These are phyloP conservation scores for Pneumocystis wakefieldiae DNA, from an alignment of 1,139 yeast genomes.

Conservation along the genomic window DNA sequence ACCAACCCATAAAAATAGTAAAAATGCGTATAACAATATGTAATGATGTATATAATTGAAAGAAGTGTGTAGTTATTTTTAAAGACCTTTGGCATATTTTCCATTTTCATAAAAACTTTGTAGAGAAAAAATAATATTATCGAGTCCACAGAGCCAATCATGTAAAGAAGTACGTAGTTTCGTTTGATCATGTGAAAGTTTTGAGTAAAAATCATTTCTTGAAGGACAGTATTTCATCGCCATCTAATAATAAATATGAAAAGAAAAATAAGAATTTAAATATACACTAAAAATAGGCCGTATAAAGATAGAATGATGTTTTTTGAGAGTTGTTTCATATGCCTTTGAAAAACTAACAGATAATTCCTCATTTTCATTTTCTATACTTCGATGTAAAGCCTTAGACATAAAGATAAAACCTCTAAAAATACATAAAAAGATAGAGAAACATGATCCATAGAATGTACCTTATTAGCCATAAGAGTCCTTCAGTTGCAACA, in stretches of 20 bases:
- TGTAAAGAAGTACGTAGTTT: slow-evolving; percentile 50
- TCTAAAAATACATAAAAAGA: slow-evolving; percentile 22
- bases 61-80: slow-evolving; percentile 16
- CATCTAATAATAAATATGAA: slow-evolving; percentile 24
- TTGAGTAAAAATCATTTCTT: slow-evolving; percentile 68
- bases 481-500: slow-evolving; percentile 80
- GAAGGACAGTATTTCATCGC: slow-evolving; percentile 96
- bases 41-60: background rate
- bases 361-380: slow-evolving; percentile 47
- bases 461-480: slow-evolving; percentile 49
- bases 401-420: slow-evolving; percentile 81
- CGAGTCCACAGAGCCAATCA: slow-evolving; percentile 65
- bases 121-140: slow-evolving; percentile 55
- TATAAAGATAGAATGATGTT: slow-evolving; percentile 67
- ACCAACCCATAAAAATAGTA: background rate
- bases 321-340: slow-evolving; percentile 60
- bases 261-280: background rate
- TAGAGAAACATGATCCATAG: background rate
- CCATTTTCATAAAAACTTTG: slow-evolving; percentile 64
- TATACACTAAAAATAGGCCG: slow-evolving; percentile 60
- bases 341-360: slow-evolving; percentile 70
- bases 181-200: slow-evolving; percentile 46
- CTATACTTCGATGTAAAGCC: slow-evolving; percentile 69
- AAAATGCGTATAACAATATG: background rate
- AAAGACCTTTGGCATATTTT: slow-evolving; percentile 79